phyloP scores from a whole-genome alignment of 176 grass and related monocot species.

The Puya raimondii region DNA sequence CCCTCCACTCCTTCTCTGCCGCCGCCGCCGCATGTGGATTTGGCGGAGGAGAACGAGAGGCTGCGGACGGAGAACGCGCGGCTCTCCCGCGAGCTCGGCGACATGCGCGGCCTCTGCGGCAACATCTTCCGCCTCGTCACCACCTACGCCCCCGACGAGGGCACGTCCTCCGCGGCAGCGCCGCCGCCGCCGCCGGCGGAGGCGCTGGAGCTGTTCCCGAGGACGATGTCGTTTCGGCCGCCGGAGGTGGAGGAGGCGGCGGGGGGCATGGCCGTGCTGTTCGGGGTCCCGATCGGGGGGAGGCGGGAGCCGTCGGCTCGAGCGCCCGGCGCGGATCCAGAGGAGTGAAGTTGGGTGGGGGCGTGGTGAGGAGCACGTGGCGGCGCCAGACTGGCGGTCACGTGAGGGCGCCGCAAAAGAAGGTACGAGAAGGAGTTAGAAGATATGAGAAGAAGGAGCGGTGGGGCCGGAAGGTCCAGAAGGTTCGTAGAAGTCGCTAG shows the following conservation, averaged over 20 bases:
- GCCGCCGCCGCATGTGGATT: constrained; percentile 20
- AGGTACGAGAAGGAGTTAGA: no score
- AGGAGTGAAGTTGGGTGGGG: background rate
- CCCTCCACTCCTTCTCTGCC: background rate
- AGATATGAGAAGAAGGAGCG: no score
- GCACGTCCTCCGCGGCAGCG: background rate
- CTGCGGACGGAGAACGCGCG: constrained; percentile 64
- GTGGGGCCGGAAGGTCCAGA: no score
- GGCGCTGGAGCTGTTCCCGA: constrained; percentile 8
- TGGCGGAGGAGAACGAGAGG: constrained; percentile 71
- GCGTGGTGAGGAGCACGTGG: background rate
- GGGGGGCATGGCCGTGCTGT: constrained; percentile 34
- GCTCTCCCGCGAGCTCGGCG: constrained; percentile 59
- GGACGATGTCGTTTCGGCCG: background rate
- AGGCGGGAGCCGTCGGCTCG: background rate
- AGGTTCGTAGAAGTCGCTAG: no score
- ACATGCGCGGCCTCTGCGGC: constrained; percentile 48
- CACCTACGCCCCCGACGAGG: constrained; percentile 24
- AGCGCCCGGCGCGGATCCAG: background rate
- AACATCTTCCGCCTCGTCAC: constrained; percentile 54
- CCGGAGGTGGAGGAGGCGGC: background rate
- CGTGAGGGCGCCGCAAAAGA: no score
- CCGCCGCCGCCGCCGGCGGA: background rate
- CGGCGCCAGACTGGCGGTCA: no score
- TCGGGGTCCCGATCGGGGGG: constrained; percentile 50